These are phyloP conservation scores for Acanthamoeba culbertsoni DNA, from an alignment of 208 protist genomes.

Conservation along the genomic window DNA sequence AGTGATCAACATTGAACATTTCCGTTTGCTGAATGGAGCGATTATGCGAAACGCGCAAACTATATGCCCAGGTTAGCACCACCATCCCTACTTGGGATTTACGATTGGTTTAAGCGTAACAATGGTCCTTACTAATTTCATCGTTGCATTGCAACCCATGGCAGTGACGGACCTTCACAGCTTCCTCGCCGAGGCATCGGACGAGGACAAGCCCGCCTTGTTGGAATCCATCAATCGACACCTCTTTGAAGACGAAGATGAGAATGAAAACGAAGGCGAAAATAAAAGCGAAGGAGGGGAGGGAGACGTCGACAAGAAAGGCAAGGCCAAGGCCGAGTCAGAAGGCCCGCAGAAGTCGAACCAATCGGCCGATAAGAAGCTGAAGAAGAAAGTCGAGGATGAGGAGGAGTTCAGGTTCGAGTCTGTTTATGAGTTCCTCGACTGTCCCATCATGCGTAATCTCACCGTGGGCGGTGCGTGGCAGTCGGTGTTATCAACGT, in stretches of 20 bases:
- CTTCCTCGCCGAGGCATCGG: not conserved
- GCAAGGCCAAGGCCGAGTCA: not conserved
- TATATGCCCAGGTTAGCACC: not conserved
- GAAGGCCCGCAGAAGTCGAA: not conserved
- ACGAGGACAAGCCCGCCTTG: not conserved
- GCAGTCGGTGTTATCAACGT: too few species aligned
- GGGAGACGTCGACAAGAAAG: not conserved
- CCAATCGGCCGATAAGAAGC: not conserved
- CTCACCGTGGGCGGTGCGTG: not conserved
- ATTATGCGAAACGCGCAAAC: conserved; percentile 37
- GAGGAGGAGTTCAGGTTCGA: conserved; percentile 36
- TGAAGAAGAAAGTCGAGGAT: not conserved
- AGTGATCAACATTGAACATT: conserved; percentile 39
- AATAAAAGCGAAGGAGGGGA: not conserved
- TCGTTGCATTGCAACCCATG: not conserved
- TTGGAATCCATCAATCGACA: conserved; percentile 10
- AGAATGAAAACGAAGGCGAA: not conserved
- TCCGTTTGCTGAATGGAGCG: conserved; percentile 17
- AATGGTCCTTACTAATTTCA: not conserved
- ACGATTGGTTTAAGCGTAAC: not conserved
- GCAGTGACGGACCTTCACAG: conserved; percentile 37
- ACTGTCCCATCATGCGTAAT: conserved; percentile 2
- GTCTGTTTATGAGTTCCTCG: not conserved
- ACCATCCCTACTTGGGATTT: not conserved
- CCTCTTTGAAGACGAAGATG: not conserved